A percentile compares a stretch with the other conserved stretches of the same genome.
Evolutionary conservation across 2,329 filamentous ascomycete species (phyloP).

Genomic region (Talaromyces sp.): DNA sequence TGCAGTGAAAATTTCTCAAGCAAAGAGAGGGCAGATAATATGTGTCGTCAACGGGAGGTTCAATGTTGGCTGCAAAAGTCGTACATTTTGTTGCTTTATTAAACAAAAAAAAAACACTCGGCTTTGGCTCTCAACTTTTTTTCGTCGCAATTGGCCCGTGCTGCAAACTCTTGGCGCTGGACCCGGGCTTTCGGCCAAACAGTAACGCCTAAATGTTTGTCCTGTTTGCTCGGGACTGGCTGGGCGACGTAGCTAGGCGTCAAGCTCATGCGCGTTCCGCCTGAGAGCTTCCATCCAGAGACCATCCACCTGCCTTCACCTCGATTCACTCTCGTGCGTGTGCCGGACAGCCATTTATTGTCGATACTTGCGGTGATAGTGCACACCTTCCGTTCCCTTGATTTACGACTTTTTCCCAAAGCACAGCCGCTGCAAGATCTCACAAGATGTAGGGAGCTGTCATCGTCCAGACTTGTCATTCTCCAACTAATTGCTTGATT

Average conservation of each 20-base stretch:
- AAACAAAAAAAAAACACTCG: neutral
- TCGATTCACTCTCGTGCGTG: neutral
- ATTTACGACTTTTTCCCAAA: neutral
- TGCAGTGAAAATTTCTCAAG: neutral
- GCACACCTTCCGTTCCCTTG: neutral
- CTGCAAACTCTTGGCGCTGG: constrained; percentile 15
- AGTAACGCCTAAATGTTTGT: constrained; percentile 23
- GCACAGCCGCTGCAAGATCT: neutral
- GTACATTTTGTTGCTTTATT: constrained; percentile 7
- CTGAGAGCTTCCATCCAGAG: neutral
- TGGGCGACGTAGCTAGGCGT: constrained; percentile 27
- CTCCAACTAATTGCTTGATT: constrained; percentile 1
- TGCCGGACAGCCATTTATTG: neutral
- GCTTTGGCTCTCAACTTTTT: constrained; percentile 26
- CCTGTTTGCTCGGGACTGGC: constrained; percentile 19
- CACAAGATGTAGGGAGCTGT: constrained; percentile 7
- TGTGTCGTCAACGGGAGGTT: neutral
- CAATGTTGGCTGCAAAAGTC: neutral
- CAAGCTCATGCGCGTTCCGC: constrained; percentile 32
- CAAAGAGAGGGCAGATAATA: neutral
- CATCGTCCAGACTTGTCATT: neutral
- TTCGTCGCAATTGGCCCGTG: constrained; percentile 27
- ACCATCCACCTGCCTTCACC: neutral
- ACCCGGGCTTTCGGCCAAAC: constrained; percentile 10
- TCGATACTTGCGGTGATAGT: neutral